A percentile compares a stretch with the other conserved stretches of the same genome.
Evolutionary conservation across 2,329 filamentous ascomycete species (phyloP).

Genomic region (Xylaria sp.): DNA sequence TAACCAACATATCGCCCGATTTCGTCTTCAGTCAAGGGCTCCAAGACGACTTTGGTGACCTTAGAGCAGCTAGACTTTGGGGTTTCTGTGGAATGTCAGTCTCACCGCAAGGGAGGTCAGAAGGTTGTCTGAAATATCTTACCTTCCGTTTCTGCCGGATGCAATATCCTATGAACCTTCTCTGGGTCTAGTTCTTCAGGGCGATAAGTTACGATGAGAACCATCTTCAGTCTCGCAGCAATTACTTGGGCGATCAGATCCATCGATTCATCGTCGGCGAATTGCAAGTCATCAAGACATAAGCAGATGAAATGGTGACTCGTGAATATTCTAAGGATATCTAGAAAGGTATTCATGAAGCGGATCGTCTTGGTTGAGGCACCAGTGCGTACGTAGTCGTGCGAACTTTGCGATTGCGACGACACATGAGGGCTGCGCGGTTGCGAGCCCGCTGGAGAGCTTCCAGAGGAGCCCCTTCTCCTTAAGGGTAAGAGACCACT

Average conservation of each 20-base stretch:
- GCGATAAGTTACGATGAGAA: slow-evolving; percentile 81
- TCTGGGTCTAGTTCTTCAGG: slow-evolving; percentile 72
- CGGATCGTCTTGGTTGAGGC: slow-evolving; percentile 73
- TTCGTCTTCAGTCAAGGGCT: slow-evolving; percentile 80
- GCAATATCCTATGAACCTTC: slow-evolving; percentile 64
- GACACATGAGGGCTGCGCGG: slow-evolving; percentile 54
- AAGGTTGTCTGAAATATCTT: slow-evolving; percentile 23
- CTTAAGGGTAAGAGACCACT: slow-evolving; percentile 51
- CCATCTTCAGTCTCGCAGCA: slow-evolving; percentile 79
- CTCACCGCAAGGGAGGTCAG: not conserved
- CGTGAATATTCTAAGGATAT: slow-evolving; percentile 84
- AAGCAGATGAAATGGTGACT: slow-evolving; percentile 89
- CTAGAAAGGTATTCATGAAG: slow-evolving; percentile 87
- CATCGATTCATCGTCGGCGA: slow-evolving; percentile 86
- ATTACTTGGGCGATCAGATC: slow-evolving; percentile 87
- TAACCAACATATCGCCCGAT: slow-evolving; percentile 84
- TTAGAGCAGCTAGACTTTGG: slow-evolving; percentile 61
- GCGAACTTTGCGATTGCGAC: slow-evolving; percentile 64
- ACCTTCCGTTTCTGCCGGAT: slow-evolving; percentile 66
- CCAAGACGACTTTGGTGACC: slow-evolving; percentile 77
- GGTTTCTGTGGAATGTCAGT: slow-evolving; percentile 52
- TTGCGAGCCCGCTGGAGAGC: slow-evolving; percentile 53
- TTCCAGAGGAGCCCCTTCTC: slow-evolving; percentile 62
- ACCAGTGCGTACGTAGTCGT: slow-evolving; percentile 70
- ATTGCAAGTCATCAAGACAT: slow-evolving; percentile 89